Evolutionary conservation across 1,284 basidiomycete species (phyloP).

Genomic region (Puccinia horiana): DNA sequence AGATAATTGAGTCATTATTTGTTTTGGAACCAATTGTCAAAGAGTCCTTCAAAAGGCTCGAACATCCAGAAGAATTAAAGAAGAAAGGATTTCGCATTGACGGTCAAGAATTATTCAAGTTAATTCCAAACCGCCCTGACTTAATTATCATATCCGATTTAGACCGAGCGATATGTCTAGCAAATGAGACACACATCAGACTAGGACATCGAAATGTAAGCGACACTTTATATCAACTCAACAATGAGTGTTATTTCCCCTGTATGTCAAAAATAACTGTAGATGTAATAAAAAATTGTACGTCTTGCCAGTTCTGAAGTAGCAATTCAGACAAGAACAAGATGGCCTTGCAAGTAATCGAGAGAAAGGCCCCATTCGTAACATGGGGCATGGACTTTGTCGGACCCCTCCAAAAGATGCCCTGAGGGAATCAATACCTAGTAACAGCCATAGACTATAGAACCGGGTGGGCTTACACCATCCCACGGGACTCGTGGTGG

Average conservation of each 20-base stretch:
- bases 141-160: background rate
- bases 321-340: background rate
- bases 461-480: constrained; percentile 18
- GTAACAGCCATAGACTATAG: constrained; percentile 22
- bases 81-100: too few species aligned
- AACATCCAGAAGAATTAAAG: too few species aligned
- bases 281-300: background rate
- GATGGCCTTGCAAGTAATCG: background rate
- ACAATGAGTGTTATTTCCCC: background rate
- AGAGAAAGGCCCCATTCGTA: background rate
- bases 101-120: too few species aligned
- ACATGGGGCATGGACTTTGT: constrained; percentile 34
- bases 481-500: background rate
- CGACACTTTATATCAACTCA: background rate
- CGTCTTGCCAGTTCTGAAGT: background rate
- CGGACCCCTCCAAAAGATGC: background rate
- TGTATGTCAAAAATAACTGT: background rate
- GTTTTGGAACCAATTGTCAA: too few species aligned
- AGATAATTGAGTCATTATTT: background rate
- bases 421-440: background rate
- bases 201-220: background rate
- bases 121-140: background rate
- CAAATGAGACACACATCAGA: background rate
- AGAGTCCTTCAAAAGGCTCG: too few species aligned
- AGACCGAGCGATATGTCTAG: background rate